Conservation (phyloP, 352 stramenopile species). For the Phytophthora fragariae region DNA sequence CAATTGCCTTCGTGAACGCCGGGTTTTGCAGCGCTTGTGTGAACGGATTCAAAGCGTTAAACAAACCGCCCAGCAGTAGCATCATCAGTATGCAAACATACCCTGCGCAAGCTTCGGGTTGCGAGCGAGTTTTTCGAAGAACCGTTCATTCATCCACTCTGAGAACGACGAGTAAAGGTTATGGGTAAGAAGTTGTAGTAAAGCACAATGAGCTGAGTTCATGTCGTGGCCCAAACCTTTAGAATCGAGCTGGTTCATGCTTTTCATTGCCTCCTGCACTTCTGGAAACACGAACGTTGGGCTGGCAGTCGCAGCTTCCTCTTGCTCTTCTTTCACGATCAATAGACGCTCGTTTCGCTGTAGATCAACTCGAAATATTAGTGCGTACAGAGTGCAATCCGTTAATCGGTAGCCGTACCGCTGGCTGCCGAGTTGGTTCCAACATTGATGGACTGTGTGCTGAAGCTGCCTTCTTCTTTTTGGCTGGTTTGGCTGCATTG, state of each 20-base stretch:
- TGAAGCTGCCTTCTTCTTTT: slow-evolving; percentile 12
- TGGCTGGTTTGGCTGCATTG: slow-evolving; percentile 26
- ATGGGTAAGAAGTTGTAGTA: not conserved
- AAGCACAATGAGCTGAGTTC: not conserved
- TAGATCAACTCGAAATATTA: too few relatives aligned
- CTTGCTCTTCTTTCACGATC: slow-evolving; percentile 40
- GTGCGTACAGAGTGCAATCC: too few relatives aligned
- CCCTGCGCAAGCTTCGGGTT: slow-evolving; percentile 65
- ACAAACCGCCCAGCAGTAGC: not conserved
- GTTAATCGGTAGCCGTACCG: slow-evolving; percentile 3
- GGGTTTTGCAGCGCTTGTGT: slow-evolving; percentile 68
- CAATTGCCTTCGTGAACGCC: slow-evolving; percentile 71
- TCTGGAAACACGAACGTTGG: slow-evolving; percentile 75
- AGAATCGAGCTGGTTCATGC: slow-evolving; percentile 65
- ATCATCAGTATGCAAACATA: slow-evolving; percentile 17
- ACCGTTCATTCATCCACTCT: slow-evolving; percentile 83
- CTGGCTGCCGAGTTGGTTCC: slow-evolving; percentile 20
- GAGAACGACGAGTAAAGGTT: not conserved
- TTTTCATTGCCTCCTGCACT: slow-evolving; percentile 72
- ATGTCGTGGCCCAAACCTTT: slow-evolving; percentile 49
- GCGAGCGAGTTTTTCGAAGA: slow-evolving; percentile 73
- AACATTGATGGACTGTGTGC: slow-evolving; percentile 7
- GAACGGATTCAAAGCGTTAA: not conserved
- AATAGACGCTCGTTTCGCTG: slow-evolving; percentile 53
- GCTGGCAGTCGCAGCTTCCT: slow-evolving; percentile 23